Base-by-base conservation (phyloP, 371 early-diverging fungal genomes). In the Cokeromyces recurvatus region DNA sequence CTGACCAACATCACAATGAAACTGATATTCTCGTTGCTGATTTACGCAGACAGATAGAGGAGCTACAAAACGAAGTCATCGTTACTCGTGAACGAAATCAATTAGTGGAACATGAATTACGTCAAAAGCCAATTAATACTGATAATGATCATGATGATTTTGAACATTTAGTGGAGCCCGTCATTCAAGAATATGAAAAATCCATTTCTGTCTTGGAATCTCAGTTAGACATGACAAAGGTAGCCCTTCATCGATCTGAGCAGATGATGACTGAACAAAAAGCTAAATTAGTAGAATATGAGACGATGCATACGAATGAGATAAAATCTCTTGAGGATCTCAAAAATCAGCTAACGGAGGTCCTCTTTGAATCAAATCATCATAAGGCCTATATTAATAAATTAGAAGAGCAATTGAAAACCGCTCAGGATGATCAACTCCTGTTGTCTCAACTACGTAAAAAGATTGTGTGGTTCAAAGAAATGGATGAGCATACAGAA, bases 161-260 rank as follows among this genome's bases (percentile, higher is more conserved):
- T 46, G 77, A 81, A 36, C 76, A 81, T 15, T 58, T 78, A 37
- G 82, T 80, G 5, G 85, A 81, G 27, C 82, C 85, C 29, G 80
- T 82, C 20, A 82, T 83, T 59, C 77, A 82, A 57, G 81, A 85
- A 37, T 81, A 83, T 29, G 84, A 81, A 56, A 82, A 80, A 43
- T 73, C 78, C 0, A 70, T 82, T 4, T 63, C 80, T 2, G 69
- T 64, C 1, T 63, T 85, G 9, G 83, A 82, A 46, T 69, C 71
- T 4, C 76, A 83, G 38, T 53, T 85, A 34, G 68, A 73, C 35
- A 57, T 75, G 65, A 66, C 78, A 10, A 67, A 73, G 25, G 79
- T 78, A 11, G 80, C 78, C 1, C 27, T 78, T 25, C 46, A 61
- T 14, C 74, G 73, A 32, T 74, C 78, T 2, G 76, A 77, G 16